Evolutionary conservation across 495 filamentous ascomycete genomes (phyloP).

Genomic region (Penicillium mononematosum): DNA sequence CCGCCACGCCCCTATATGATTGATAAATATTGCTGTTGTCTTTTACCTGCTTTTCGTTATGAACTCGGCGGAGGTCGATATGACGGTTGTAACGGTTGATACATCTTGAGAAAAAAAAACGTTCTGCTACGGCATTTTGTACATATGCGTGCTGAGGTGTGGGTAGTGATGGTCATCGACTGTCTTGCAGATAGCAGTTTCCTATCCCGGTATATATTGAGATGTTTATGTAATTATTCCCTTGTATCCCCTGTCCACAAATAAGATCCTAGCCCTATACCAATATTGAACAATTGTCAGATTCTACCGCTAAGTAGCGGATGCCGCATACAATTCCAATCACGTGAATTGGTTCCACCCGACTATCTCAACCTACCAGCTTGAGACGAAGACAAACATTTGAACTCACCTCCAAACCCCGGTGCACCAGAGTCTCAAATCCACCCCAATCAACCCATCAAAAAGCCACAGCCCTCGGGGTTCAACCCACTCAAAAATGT

Average conservation of each 20-base stretch:
- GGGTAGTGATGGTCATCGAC: constrained; percentile 13
- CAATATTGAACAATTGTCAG: background rate
- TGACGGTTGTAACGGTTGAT: constrained; percentile 18
- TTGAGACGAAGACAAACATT: background rate
- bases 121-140: constrained; percentile 22
- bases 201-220: constrained; percentile 19
- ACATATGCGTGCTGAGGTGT: constrained; percentile 20
- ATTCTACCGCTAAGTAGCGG: background rate
- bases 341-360: background rate
- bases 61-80: constrained; percentile 17
- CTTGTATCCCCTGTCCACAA: background rate
- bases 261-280: background rate
- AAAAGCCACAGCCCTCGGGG: background rate
- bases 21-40: constrained; percentile 24
- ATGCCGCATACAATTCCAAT: background rate
- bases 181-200: constrained; percentile 10
- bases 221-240: background rate
- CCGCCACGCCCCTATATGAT: constrained; percentile 32
- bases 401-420: background rate
- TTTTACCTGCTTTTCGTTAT: constrained; percentile 14
- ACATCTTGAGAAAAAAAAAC: constrained; percentile 7
- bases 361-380: constrained; percentile 1
- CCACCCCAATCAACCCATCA: background rate
- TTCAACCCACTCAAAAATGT: constrained; percentile 16
- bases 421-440: background rate